phyloP scores from a whole-genome alignment of 2,329 filamentous ascomycete species.

The Penicillium digitatum region DNA sequence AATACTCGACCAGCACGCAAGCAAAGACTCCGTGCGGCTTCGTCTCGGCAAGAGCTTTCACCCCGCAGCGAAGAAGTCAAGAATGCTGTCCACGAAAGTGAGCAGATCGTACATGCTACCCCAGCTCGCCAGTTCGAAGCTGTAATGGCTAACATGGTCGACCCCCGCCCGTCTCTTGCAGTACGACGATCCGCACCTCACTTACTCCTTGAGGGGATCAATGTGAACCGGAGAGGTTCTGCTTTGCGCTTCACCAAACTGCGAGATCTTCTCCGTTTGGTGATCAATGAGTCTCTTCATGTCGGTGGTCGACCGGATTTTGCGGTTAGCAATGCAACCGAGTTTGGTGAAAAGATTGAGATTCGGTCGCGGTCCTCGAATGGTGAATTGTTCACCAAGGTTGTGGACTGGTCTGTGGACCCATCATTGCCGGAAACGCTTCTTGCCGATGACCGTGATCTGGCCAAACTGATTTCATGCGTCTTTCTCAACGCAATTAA shows the following conservation, averaged over 20 bases:
- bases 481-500: slow-evolving; percentile 66
- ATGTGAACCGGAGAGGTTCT: slow-evolving; percentile 33
- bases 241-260: slow-evolving; percentile 44
- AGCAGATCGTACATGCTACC: slow-evolving; percentile 38
- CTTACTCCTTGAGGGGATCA: slow-evolving; percentile 35
- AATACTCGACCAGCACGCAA: slow-evolving; percentile 34
- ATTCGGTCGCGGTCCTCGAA: slow-evolving; percentile 44
- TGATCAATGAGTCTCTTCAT: slow-evolving; percentile 48
- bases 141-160: slow-evolving; percentile 38
- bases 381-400: slow-evolving; percentile 43
- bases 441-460: slow-evolving; percentile 58
- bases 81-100: slow-evolving; percentile 42
- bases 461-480: slow-evolving; percentile 61
- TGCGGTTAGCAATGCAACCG: slow-evolving; percentile 42
- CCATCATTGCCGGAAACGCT: slow-evolving; percentile 45
- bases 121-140: slow-evolving; percentile 37
- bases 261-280: slow-evolving; percentile 44
- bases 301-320: slow-evolving; percentile 49
- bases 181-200: slow-evolving; percentile 37
- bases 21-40: slow-evolving; percentile 33
- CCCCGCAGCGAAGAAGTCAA: slow-evolving; percentile 41
- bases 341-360: slow-evolving; percentile 46
- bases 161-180: slow-evolving; percentile 35
- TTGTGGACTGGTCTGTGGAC: slow-evolving; percentile 49
- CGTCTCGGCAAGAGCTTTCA: slow-evolving; percentile 35